These are phyloP conservation scores for Suillus fuscotomentosus DNA, from an alignment of 768 basidiomycete genomes.

Conservation along the genomic window DNA sequence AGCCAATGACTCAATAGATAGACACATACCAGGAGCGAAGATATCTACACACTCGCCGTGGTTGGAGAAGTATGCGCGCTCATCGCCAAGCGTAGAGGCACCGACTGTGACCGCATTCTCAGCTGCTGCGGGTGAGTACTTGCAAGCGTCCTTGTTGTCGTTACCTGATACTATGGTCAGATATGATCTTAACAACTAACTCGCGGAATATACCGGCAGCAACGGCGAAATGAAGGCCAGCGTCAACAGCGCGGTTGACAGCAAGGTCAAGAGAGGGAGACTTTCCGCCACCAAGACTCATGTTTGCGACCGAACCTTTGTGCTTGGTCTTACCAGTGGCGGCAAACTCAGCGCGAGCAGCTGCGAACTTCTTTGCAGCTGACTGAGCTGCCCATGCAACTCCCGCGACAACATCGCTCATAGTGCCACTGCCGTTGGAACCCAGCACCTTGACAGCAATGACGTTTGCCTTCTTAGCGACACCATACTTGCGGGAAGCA, in stretches of 20 bases:
- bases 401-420: constrained; percentile 92
- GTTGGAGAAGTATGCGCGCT: constrained; percentile 93
- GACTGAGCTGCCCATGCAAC: constrained; percentile 72
- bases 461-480: constrained; percentile 90
- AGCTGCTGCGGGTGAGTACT: constrained; percentile 88
- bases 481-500: constrained; percentile 90
- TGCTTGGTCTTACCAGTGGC: constrained; percentile 77
- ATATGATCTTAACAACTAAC: background rate
- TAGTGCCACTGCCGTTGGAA: constrained; percentile 90
- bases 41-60: constrained; percentile 87
- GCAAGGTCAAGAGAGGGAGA: constrained; percentile 78
- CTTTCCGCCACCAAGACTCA: constrained; percentile 97
- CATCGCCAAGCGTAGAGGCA: constrained; percentile 79
- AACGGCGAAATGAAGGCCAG: constrained; percentile 93
- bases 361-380: constrained; percentile 53
- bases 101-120: constrained; percentile 93
- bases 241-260: constrained; percentile 80
- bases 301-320: constrained; percentile 96
- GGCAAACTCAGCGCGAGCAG: constrained; percentile 62
- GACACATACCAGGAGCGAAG: constrained; percentile 71
- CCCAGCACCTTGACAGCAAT: constrained; percentile 93
- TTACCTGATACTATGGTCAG: constrained; percentile 46
- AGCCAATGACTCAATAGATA: background rate
- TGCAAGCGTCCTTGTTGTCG: constrained; percentile 87
- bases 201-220: constrained; percentile 72